A percentile compares a stretch with the other conserved stretches of the same genome.
These are phyloP conservation scores for Colletotrichum falcatum DNA, from an alignment of 2,329 filamentous ascomycete genomes.

Conservation along the genomic window DNA sequence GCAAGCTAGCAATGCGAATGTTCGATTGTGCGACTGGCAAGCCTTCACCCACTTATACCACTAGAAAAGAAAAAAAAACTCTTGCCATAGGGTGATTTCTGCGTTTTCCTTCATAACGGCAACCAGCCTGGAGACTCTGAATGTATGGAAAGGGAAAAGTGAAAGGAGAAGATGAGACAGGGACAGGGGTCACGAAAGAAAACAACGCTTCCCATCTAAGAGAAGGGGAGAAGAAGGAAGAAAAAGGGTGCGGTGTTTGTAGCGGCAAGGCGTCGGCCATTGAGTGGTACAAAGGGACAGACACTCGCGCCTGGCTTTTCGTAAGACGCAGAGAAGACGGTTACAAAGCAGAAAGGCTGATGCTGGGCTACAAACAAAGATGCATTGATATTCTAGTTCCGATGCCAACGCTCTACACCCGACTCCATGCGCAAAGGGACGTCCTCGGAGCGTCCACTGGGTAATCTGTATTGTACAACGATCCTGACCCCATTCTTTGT, in stretches of 20 bases:
- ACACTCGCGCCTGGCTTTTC: neutral
- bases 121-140: neutral
- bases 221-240: neutral
- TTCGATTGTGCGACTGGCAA: neutral
- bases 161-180: neutral
- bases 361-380: slow-evolving; percentile 23
- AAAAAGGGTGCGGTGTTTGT: neutral
- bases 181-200: neutral
- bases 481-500: neutral
- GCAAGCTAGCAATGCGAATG: neutral
- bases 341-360: neutral
- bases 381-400: slow-evolving; percentile 14
- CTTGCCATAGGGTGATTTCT: neutral
- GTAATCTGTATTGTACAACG: slow-evolving; percentile 33
- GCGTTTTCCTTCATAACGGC: neutral
- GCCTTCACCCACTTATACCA: neutral
- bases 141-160: neutral
- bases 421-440: slow-evolving; percentile 32
- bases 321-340: neutral
- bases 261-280: neutral
- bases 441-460: slow-evolving; percentile 25
- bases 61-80: neutral
- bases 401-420: slow-evolving; percentile 35
- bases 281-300: neutral
- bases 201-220: neutral